Evolutionary conservation across 495 filamentous ascomycete genomes (phyloP).

Genomic region (Daldinia childiae): DNA sequence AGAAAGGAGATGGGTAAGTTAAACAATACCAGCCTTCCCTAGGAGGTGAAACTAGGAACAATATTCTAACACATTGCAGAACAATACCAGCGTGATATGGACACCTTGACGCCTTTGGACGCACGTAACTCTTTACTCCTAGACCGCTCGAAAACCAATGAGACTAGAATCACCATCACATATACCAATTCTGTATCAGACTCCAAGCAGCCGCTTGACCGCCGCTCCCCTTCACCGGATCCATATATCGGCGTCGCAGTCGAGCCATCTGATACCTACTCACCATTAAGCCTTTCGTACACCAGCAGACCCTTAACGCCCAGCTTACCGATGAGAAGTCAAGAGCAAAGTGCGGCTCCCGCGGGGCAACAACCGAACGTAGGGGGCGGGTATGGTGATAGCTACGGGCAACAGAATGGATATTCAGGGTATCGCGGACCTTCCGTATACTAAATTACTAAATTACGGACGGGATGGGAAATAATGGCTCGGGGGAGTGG

Average conservation of each 20-base stretch:
- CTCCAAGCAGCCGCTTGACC: constrained; percentile 27
- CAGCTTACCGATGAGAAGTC: constrained; percentile 22
- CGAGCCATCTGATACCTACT: constrained; percentile 22
- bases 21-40: neutral
- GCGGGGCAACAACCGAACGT: neutral
- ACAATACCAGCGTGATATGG: constrained; percentile 82
- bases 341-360: constrained; percentile 25
- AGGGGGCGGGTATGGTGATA: constrained; percentile 25
- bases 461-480: constrained; percentile 2
- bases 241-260: constrained; percentile 34
- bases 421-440: constrained; percentile 33
- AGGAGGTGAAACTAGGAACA: neutral
- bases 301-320: constrained; percentile 50
- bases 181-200: constrained; percentile 47
- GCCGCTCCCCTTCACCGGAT: constrained; percentile 37
- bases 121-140: constrained; percentile 88
- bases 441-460: constrained; percentile 15
- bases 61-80: constrained; percentile 61
- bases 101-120: constrained; percentile 88
- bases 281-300: constrained; percentile 16
- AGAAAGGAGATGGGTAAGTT: constrained; percentile 85
- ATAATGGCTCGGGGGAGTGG: constrained; percentile 8
- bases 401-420: constrained; percentile 7
- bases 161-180: constrained; percentile 38
- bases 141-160: constrained; percentile 46